Conservation (phyloP, 2,329 filamentous ascomycete species). For the Tricladium varicosporioides region DNA sequence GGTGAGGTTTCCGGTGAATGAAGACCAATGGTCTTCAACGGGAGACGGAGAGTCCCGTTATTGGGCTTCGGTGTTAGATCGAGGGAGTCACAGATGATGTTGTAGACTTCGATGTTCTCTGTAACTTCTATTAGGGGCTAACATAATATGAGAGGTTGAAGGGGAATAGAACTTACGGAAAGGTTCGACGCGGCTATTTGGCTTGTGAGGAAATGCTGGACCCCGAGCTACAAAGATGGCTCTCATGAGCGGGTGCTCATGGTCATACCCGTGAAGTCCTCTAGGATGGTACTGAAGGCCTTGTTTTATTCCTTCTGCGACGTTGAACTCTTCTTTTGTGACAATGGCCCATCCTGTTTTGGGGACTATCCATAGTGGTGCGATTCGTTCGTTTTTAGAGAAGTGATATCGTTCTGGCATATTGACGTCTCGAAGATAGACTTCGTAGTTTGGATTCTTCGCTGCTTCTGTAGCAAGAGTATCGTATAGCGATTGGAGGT, state of each 20-base stretch:
- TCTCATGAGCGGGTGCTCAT: conserved; percentile 91
- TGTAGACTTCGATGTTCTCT: conserved; percentile 96
- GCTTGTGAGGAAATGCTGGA: conserved; percentile 83
- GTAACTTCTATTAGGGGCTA: conserved; percentile 28
- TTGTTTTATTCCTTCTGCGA: conserved; percentile 62
- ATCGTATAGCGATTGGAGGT: conserved; percentile 67
- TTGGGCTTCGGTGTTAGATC: conserved; percentile 72
- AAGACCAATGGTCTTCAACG: conserved; percentile 44
- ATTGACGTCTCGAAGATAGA: conserved; percentile 80
- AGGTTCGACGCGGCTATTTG: conserved; percentile 73
- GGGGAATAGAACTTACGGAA: conserved; percentile 69
- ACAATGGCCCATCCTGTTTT: conserved; percentile 93
- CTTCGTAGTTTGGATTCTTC: conserved; percentile 70
- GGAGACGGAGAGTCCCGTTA: conserved; percentile 81
- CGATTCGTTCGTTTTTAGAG: conserved; percentile 81
- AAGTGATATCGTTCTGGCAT: conserved; percentile 97
- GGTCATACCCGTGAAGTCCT: conserved; percentile 92
- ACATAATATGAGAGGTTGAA: neutral
- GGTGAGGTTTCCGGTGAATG: conserved; percentile 53
- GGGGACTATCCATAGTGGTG: conserved; percentile 91
- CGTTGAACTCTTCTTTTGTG: conserved; percentile 73
- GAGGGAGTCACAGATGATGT: conserved; percentile 87
- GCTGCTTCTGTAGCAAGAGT: conserved; percentile 55
- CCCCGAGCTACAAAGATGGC: conserved; percentile 92
- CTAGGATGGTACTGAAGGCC: conserved; percentile 71